phyloP scores from a whole-genome alignment of 2,329 filamentous ascomycete genomes.

The Aspergillus sp. region DNA sequence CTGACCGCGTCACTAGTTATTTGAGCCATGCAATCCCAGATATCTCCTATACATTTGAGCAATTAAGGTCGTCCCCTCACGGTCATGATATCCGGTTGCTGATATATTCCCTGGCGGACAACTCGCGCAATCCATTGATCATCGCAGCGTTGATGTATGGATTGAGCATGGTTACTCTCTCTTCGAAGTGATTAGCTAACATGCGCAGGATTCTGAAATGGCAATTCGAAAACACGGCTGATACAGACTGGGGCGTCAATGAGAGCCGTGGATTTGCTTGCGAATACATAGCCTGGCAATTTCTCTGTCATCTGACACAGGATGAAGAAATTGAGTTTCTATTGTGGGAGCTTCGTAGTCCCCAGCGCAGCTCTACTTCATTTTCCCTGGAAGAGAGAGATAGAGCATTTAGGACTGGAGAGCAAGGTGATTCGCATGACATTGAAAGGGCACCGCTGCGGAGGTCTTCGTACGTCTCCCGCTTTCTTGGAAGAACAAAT shows the following conservation, averaged over 20 bases:
- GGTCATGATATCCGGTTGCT: slow-evolving; percentile 34
- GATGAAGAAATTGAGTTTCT: slow-evolving; percentile 53
- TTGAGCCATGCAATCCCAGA: slow-evolving; percentile 34
- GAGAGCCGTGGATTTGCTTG: slow-evolving; percentile 52
- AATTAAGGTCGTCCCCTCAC: slow-evolving; percentile 33
- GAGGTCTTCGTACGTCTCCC: slow-evolving; percentile 15
- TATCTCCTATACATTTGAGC: slow-evolving; percentile 39
- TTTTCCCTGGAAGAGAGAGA: slow-evolving; percentile 15
- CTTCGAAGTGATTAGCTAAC: neutral
- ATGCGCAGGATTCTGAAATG: slow-evolving; percentile 48
- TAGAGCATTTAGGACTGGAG: slow-evolving; percentile 8
- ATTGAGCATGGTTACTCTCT: slow-evolving; percentile 1
- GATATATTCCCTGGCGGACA: slow-evolving; percentile 32
- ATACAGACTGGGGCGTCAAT: slow-evolving; percentile 51
- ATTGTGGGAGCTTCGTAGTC: slow-evolving; percentile 44
- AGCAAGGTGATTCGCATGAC: slow-evolving; percentile 6
- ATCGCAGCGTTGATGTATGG: slow-evolving; percentile 48
- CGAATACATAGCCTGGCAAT: slow-evolving; percentile 58
- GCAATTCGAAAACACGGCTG: slow-evolving; percentile 46
- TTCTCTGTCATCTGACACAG: slow-evolving; percentile 50
- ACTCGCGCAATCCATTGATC: slow-evolving; percentile 39
- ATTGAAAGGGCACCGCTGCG: slow-evolving; percentile 25
- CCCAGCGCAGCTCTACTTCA: slow-evolving; percentile 13
- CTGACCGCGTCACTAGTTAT: slow-evolving; percentile 24
- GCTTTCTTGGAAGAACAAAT: slow-evolving; percentile 31